Evolutionary conservation across 345 rosid genomes (phyloP).

Genomic region (Nephelium lappaceum): DNA sequence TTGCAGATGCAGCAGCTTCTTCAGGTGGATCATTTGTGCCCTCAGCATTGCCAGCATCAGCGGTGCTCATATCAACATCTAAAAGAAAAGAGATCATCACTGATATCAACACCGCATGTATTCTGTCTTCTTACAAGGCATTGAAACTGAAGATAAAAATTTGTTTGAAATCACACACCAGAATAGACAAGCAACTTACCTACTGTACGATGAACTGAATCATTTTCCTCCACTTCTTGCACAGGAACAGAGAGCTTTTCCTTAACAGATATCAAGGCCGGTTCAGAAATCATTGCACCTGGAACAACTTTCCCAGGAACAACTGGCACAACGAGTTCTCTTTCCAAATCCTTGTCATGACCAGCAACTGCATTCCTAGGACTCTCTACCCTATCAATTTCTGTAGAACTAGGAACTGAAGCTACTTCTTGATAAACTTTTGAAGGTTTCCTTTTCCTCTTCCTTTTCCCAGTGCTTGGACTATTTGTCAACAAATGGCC

Average conservation of each 20-base stretch:
- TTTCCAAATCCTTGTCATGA: slow-evolving; percentile 19
- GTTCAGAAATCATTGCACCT: slow-evolving; percentile 26
- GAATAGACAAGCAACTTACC: slow-evolving; percentile 29
- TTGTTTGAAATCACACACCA: neutral
- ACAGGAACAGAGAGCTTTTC: slow-evolving; percentile 30
- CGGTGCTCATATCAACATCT: slow-evolving; percentile 21
- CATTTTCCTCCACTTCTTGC: slow-evolving; percentile 25
- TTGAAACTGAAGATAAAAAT: neutral
- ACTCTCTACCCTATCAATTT: slow-evolving; percentile 24
- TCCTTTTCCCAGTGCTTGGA: slow-evolving; percentile 28
- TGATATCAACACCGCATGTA: slow-evolving; percentile 21
- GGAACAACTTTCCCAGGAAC: slow-evolving; percentile 15
- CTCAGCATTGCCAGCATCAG: slow-evolving; percentile 22
- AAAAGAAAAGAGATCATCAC: slow-evolving; percentile 18
- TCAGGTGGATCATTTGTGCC: slow-evolving; percentile 14
- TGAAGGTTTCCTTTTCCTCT: slow-evolving; percentile 35
- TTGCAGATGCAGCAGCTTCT: slow-evolving; percentile 10
- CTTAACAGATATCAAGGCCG: slow-evolving; percentile 22
- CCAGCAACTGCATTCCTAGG: slow-evolving; percentile 14
- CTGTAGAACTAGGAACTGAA: slow-evolving; percentile 15
- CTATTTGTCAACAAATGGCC: neutral
- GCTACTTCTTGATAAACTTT: slow-evolving; percentile 27
- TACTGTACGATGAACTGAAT: slow-evolving; percentile 17
- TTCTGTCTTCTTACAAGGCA: neutral
- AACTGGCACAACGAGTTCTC: slow-evolving; percentile 22